Evolutionary conservation across 2,329 filamentous ascomycete species (phyloP).

Genomic region (Arthrobotrys iridis): DNA sequence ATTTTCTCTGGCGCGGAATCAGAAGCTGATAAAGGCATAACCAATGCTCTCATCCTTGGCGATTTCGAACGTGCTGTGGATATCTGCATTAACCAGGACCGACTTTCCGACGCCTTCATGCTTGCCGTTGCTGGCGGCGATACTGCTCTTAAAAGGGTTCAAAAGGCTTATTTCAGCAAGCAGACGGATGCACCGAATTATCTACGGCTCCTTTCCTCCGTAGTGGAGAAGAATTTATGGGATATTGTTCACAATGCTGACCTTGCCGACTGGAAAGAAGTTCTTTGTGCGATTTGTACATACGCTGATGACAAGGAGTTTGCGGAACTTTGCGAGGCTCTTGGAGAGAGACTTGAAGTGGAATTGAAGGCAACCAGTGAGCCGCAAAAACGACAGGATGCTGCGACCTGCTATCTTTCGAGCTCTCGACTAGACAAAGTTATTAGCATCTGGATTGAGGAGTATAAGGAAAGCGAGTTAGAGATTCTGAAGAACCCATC

Average conservation of each 20-base stretch:
- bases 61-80: conserved; percentile 90
- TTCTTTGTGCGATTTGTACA: conserved; percentile 94
- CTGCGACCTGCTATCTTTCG: conserved; percentile 94
- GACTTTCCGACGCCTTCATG: conserved; percentile 95
- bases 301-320: conserved; percentile 93
- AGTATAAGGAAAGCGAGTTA: conserved; percentile 78
- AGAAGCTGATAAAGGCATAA: conserved; percentile 84
- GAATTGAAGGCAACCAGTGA: conserved; percentile 67
- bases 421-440: conserved; percentile 98
- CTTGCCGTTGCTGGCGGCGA: conserved; percentile 97
- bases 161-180: conserved; percentile 86
- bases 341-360: conserved; percentile 90
- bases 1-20: conserved; percentile 86
- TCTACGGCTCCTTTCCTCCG: conserved; percentile 85
- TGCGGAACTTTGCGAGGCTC: conserved; percentile 89
- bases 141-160: conserved; percentile 91
- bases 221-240: conserved; percentile 97
- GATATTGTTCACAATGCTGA: conserved; percentile 97
- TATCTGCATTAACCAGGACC: conserved; percentile 85
- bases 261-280: conserved; percentile 92
- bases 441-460: conserved; percentile 89
- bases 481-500: conserved; percentile 74
- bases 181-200: conserved; percentile 89
- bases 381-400: conserved; percentile 76
- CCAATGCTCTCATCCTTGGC: conserved; percentile 85